A percentile compares a stretch with the other conserved stretches of the same genome.
These are phyloP conservation scores for Trichoderma arundinaceum DNA, from an alignment of 2,329 filamentous ascomycete species.

Conservation along the genomic window DNA sequence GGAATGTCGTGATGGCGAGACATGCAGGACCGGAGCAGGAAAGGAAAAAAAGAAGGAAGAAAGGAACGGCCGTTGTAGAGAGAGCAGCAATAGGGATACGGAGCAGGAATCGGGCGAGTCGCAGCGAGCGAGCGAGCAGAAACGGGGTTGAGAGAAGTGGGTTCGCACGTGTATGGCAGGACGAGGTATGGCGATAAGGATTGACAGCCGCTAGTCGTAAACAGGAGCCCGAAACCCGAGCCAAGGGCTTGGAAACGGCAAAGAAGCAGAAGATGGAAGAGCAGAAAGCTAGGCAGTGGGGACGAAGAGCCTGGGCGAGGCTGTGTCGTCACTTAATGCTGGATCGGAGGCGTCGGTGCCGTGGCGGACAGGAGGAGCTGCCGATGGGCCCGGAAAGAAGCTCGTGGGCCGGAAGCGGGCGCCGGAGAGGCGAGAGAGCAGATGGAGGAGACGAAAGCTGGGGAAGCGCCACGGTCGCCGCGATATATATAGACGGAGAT, in stretches of 20 bases:
- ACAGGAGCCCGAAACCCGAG: conserved; percentile 16
- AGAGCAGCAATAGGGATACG: not conserved
- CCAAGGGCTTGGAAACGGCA: conserved; percentile 13
- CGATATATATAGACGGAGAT: too few species aligned
- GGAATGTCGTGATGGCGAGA: conserved; percentile 28
- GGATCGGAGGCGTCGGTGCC: conserved; percentile 23
- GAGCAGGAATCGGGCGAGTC: not conserved
- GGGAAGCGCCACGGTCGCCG: not conserved
- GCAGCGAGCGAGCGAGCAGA: not conserved
- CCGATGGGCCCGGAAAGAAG: conserved; percentile 21
- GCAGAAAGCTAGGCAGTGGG: not conserved
- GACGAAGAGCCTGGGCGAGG: not conserved
- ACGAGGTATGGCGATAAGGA: conserved; percentile 21
- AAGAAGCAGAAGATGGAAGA: conserved; percentile 1
- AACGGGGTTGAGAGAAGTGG: conserved; percentile 22
- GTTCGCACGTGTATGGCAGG: conserved; percentile 16
- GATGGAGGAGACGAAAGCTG: not conserved
- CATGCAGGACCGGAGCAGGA: conserved; percentile 16
- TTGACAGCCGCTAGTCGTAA: conserved; percentile 12
- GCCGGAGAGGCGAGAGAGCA: too few species aligned
- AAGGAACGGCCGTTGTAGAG: not conserved
- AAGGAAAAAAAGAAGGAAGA: not conserved
- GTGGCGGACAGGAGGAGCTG: not conserved
- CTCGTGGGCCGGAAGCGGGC: conserved; percentile 21
- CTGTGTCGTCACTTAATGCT: conserved; percentile 21